Evolutionary conservation across 805 yeast species (phyloP), one percentile per base, ranked within the genome.

Genomic region (Yarrowia porcina): DNA sequence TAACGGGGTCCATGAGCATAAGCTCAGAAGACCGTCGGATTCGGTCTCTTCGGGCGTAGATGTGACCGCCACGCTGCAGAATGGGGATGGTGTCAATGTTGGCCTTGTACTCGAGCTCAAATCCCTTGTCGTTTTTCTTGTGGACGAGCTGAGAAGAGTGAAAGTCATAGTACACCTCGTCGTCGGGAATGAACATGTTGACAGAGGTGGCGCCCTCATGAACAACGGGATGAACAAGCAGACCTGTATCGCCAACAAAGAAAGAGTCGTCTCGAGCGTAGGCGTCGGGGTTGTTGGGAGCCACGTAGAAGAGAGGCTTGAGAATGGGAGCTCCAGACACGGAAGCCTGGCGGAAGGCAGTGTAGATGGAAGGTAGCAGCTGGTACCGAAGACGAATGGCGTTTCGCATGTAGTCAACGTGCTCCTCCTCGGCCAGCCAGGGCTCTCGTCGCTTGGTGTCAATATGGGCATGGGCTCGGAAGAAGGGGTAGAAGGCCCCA

Each of bases 401-500:
- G 49, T 88, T 86, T 65, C 88, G 81, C 64, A 92, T 86, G 21
- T 81, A 72, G 0, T 83, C 75, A 8, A 87, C 83, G 67, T 83
- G 84, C 2, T 93, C 92, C 30, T 87, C 96, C 9, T 89, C 88
- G 1, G 88, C 79, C 49, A 93, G 73, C 86, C 90, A 93, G 0
- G 99, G 99, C 73, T 94, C 99, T 66, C 97, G 83, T 75, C 98
- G 84, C 70, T 87, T 80, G 0, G 97, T 80, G 73, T 94, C 99
- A 61, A 93, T 88, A 76, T 94, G 98, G 0, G 98, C 97, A 75
- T 94, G 99, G 0, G 87, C 97, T 70, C 99, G 80, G 78, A 94
- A 93, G 70, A 94, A 94, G 35, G 99, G 99, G 74, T 93, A 92
- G 87, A 96, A 93, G 28, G 89, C 83, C 64, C 97, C 99, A 2